Base-by-base conservation (phyloP, 2,329 filamentous ascomycete genomes). In the Fusarium sp. region DNA sequence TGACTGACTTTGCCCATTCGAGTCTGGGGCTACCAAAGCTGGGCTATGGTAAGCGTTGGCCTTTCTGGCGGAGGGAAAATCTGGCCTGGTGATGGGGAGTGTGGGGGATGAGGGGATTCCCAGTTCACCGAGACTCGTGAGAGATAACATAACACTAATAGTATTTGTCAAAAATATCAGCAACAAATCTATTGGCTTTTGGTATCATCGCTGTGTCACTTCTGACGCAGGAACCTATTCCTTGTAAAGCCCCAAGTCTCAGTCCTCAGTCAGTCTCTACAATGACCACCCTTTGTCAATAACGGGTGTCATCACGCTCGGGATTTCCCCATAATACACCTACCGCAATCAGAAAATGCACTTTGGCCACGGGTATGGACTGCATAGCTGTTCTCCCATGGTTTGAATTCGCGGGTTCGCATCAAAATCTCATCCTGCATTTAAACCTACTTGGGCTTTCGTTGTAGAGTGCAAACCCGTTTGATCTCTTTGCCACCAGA, bases 51-150 rank as follows among this genome's bases (percentile, higher is more conserved):
- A 50, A 48, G 22, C 14, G 38, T 58, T 20, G 15, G 53, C 20
- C 6, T 18, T 31, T 10, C 13, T 20, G 31, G 31, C 43, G 15
- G 28, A 5, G 28, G 18, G 8, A 18, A 33, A 17, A 18, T 31
- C 11, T 22, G 36, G 36, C n/a, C 45, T 18, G 26, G 14, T 34
- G 43, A 33, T 8, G 28, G 20, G 13, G 38, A 51, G 44, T 20
- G n/a, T 52, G 36, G 38, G 49, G 31, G 24, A 42, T 57, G 59
- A 53, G 43, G 66, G 59, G 15, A 43, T 61, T 53, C 54, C 7
- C 45, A 53, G 20, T 42, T 45, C n/a, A 22, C 26, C 15, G 13
- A 42, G 28, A 36, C 31, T 38, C 6, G 15, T 22, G 31, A 36
- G 45, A 18, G 15, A 63, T 10, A 34, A 34, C 34, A 7, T 34